phyloP scores from a whole-genome alignment of 306 rosid species.

The Cucumis sativus region Cucumber_9930_V3 NC_026658.2:3777001-3777500 shows the following conservation, averaged over 20 bases:
- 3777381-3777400: not conserved
- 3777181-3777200: not conserved
- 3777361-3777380: constrained; percentile 63
- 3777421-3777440: not conserved
- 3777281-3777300: constrained; percentile 47
- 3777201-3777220: not conserved
- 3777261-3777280: not conserved
- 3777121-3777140: not conserved
- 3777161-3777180: not conserved
- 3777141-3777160: not conserved
- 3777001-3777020: too few species aligned
- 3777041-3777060: too few species aligned
- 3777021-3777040: too few species aligned
- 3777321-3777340: constrained; percentile 75
- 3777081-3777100: not conserved
- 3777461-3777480: not conserved
- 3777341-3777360: constrained; percentile 63
- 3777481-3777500: not conserved
- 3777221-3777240: not conserved
- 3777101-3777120: not conserved
- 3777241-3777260: not conserved
- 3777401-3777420: constrained; percentile 3
- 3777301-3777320: constrained; percentile 70
- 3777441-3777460: constrained; percentile 2
- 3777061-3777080: too few species aligned